phyloP scores from a whole-genome alignment of 2,329 filamentous ascomycete genomes.

The Aureobasidium uvarum region DNA sequence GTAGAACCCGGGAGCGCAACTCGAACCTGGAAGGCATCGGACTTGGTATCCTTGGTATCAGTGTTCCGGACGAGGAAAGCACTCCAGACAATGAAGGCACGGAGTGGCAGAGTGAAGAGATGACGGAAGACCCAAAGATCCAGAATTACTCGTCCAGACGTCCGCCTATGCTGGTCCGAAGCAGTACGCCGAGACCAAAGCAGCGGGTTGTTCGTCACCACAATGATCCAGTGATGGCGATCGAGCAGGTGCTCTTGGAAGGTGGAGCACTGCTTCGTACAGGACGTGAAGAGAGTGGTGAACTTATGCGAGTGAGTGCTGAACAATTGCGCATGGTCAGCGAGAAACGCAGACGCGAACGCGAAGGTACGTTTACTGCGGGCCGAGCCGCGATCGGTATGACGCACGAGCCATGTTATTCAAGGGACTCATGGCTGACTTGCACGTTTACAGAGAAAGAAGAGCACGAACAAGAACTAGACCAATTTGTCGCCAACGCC shows the following conservation, averaged over 20 bases:
- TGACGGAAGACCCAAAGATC: conserved; percentile 13
- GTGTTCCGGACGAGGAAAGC: background rate
- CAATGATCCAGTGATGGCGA: background rate
- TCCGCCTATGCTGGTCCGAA: background rate
- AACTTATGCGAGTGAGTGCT: conserved; percentile 1
- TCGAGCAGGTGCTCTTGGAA: background rate
- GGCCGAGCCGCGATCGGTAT: conserved; percentile 9
- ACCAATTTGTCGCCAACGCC: background rate
- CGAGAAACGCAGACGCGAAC: conserved; percentile 1
- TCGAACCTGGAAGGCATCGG: background rate
- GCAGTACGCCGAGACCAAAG: background rate
- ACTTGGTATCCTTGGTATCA: conserved; percentile 5
- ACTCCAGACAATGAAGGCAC: background rate
- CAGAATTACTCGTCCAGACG: conserved; percentile 8
- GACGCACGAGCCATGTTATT: background rate
- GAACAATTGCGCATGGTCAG: background rate
- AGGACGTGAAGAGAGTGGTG: background rate
- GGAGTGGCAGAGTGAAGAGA: background rate
- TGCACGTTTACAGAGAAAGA: conserved; percentile 2
- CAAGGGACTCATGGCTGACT: background rate
- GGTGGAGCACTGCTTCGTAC: conserved; percentile 1
- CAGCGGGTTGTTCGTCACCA: background rate
- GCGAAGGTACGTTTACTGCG: conserved; percentile 7
- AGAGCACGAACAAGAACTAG: conserved; percentile 5
- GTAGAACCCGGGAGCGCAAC: background rate